Base-by-base conservation (phyloP, 345 rosid species). In the Limnanthes douglasii region DNA sequence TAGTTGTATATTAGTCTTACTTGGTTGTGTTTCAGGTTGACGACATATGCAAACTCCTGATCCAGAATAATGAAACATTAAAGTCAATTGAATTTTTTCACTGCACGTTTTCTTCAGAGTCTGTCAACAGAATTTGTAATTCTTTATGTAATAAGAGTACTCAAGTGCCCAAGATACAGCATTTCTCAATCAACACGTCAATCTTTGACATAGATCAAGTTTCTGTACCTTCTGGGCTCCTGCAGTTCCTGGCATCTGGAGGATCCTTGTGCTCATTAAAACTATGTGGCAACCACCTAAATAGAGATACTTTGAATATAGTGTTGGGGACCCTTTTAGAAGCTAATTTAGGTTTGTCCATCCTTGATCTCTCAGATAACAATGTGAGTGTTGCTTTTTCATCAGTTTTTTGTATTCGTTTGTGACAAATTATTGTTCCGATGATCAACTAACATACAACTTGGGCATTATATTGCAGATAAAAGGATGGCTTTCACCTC, bases 321-420 rank as follows among this genome's bases (percentile, higher is more conserved):
- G 34, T 88, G 54, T 76, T 76, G 34, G 50, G 51, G 16, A 48
- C 62, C 21, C 84, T 88, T 49, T 53, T 79, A 46, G 63, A 79
- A 39, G 59, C 74, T 50, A 64, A 83, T 0, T 68, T 75, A 18
- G 32, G 43, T 17, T 21, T 83, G 39, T 61, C 79, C 13, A 39
- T 39, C 50, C 84, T 88, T 25, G 86, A 83, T 43, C 78, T 88
- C 48, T 88, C 97, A 27, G 93, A 78, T 20, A 88, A 88, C 59
- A 48, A 59, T 43, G 97, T 83, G 54, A 40, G 81, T 48, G 40
- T 45, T 46, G 52, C 38, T 31, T 26, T 69, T 33, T 8, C 14
- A 41, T 41, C 43, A n/a, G 18, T 31, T 13, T 12, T 37, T 19
- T 44, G 16, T 14, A 36, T 25, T 39, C 41, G 28, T 19, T 31